These are phyloP conservation scores for Vitis vinifera DNA, from an alignment of 164 flowering plant species.

Conservation along the genomic window ASM3070453v1 NC_081823.1:26760501-26761000, in stretches of 20 bases:
- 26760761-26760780: background rate
- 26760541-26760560: too few species aligned
- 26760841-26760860: background rate
- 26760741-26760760: background rate
- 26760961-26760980: slow-evolving; percentile 95
- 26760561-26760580: too few species aligned
- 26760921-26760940: slow-evolving; percentile 73
- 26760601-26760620: too few species aligned
- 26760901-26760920: background rate
- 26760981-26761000: slow-evolving; percentile 85
- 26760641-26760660: too few species aligned
- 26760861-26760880: background rate
- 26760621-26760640: too few species aligned
- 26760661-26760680: background rate
- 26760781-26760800: background rate
- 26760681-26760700: background rate
- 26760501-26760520: too few species aligned
- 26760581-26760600: too few species aligned
- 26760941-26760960: slow-evolving; percentile 95
- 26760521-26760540: too few species aligned
- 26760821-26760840: slow-evolving; percentile 62
- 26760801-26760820: slow-evolving; percentile 85
- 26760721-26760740: background rate
- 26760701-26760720: background rate
- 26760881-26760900: background rate